Base-by-base conservation (phyloP, 257 asterid species). In the Fraxinus americana region DNA sequence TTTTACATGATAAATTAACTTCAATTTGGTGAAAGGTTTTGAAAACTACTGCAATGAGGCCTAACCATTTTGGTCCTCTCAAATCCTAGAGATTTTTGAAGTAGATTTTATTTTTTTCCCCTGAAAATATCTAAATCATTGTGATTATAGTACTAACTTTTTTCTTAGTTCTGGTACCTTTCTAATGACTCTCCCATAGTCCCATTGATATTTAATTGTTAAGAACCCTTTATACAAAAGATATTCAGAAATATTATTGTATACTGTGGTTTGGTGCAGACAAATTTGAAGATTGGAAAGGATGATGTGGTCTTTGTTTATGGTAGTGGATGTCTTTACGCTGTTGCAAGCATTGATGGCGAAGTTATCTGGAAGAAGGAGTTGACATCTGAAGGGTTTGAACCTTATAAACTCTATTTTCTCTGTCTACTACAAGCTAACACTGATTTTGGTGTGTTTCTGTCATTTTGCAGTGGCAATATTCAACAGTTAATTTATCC, bases 281-380 rank as follows among this genome's bases (percentile, higher is more conserved):
- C 85, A 77, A 87, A 83, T 79, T 83, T 93, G 84, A 89, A 87
- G 89, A 80, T 92, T 75, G 93, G 81, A 78, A 92, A 80, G 89
- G 97, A 93, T 78, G 86, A 77, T 71, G 65, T 89, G 78, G 84
- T 92, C 78, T 87, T 96, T 80, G 93, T 87, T 79, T 88, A 89
- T 77, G 92, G 96, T 61, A 89, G 85, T 81, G 99, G 99, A 67
- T 85, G 75, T 83, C 85, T 96, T 85, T 91, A 91, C 79, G 99
- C 96, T 81, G 83, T 96, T 85, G 89, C 98, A 34, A 90, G 95
- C 87, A 75, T 91, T 79, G 97, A 91, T 48, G 99, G 99, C 11
- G 98, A 91, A 81, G 84, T 89, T 80, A 82, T 93, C 83, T 96
- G 99, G 99, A 93, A 83, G 83, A 91, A 84, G 87, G 96, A 92